These are phyloP conservation scores for Leptoxyphium fumago DNA, from an alignment of 2,329 filamentous ascomycete genomes.

Conservation along the genomic window DNA sequence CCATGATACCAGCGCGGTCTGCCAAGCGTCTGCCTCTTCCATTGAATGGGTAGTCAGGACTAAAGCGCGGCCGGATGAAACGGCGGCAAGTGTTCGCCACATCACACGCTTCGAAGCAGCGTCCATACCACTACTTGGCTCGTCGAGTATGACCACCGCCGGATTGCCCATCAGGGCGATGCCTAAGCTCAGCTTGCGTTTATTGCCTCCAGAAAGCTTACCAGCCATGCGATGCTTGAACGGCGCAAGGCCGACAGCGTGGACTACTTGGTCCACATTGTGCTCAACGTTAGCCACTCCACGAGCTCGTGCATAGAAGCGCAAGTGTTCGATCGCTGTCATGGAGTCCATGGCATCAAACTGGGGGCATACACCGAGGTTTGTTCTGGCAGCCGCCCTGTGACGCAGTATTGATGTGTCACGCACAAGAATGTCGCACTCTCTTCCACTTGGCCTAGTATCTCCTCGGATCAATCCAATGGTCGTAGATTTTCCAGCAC, in stretches of 20 bases:
- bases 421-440: slow-evolving; percentile 68
- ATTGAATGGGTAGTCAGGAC: slow-evolving; percentile 84
- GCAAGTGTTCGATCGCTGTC: slow-evolving; percentile 71
- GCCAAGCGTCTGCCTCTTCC: slow-evolving; percentile 88
- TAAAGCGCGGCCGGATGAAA: slow-evolving; percentile 61
- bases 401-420: slow-evolving; percentile 55
- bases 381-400: slow-evolving; percentile 53
- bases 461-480: slow-evolving; percentile 78
- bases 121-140: slow-evolving; percentile 74
- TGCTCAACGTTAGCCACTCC: slow-evolving; percentile 58
- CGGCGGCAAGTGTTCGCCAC: slow-evolving; percentile 65
- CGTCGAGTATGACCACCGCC: slow-evolving; percentile 68
- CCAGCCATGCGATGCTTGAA: slow-evolving; percentile 60
- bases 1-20: slow-evolving; percentile 66
- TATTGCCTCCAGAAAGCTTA: slow-evolving; percentile 74
- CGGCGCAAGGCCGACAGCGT: slow-evolving; percentile 56
- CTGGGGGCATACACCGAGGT: slow-evolving; percentile 76
- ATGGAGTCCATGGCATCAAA: slow-evolving; percentile 58
- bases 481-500: slow-evolving; percentile 76
- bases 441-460: slow-evolving; percentile 50
- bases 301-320: slow-evolving; percentile 70
- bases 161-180: slow-evolving; percentile 87
- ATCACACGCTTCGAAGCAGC: slow-evolving; percentile 76
- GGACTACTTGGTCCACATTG: slow-evolving; percentile 60
- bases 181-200: slow-evolving; percentile 69